Conservation (phyloP, 805 yeast species). For the Starmerella gropengiesseri region DNA sequence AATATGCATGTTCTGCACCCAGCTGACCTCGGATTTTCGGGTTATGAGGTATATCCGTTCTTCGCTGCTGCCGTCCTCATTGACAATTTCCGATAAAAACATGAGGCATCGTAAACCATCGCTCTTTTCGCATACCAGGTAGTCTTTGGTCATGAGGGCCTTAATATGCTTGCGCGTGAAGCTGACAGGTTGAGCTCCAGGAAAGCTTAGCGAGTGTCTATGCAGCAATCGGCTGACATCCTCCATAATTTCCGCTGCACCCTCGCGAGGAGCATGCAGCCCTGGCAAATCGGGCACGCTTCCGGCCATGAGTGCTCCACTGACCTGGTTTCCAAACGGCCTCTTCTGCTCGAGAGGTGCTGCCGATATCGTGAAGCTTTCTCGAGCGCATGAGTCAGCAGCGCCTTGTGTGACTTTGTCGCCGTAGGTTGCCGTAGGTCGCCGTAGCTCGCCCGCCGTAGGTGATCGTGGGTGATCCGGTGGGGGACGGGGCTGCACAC, state of each 20-base stretch:
- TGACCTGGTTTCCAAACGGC: too few relatives aligned
- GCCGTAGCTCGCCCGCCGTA: too few relatives aligned
- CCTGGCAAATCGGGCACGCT: conserved; percentile 81
- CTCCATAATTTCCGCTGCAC: conserved; percentile 53
- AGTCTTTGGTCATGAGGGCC: conserved; percentile 58
- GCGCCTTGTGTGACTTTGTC: too few relatives aligned
- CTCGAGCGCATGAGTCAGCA: not conserved
- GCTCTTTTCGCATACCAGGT: conserved; percentile 88
- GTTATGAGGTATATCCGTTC: conserved; percentile 86
- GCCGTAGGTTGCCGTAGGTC: too few relatives aligned
- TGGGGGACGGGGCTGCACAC: too few relatives aligned
- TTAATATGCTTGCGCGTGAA: conserved; percentile 68
- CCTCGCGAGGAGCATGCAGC: conserved; percentile 57
- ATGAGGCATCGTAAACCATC: conserved; percentile 85
- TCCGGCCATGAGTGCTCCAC: conserved; percentile 18
- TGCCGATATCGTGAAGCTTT: too few relatives aligned
- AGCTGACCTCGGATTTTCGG: conserved; percentile 74
- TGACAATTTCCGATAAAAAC: conserved; percentile 47
- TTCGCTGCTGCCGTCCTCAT: conserved; percentile 36
- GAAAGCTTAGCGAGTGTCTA: conserved; percentile 49
- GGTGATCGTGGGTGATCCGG: too few relatives aligned
- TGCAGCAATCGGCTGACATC: conserved; percentile 56
- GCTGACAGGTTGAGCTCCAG: conserved; percentile 90
- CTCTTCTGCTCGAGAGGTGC: too few relatives aligned
- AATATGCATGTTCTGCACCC: conserved; percentile 69